Base-by-base conservation (phyloP, 2,329 filamentous ascomycete genomes). In the Botrytis aclada region DNA sequence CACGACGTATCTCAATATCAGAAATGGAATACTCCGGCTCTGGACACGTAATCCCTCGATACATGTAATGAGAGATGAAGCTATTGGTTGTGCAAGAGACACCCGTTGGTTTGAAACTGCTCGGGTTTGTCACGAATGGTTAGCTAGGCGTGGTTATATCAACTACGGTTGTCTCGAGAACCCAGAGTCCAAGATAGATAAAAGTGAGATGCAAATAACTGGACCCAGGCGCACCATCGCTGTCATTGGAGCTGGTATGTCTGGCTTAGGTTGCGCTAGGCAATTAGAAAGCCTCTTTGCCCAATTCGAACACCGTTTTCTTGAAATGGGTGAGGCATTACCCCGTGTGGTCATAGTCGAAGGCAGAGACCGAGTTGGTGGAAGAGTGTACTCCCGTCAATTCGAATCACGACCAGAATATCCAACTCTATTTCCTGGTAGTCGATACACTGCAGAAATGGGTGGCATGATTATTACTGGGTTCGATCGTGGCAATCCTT, bases 401-500 rank as follows among this genome's bases (percentile, higher is more conserved):
- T 87, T 91, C 75, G 84, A 78, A 91, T 74, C 84, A 84, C 85
- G 86, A 89, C 84, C 84, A 92, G 84, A 81, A 88, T 81, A 82
- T 85, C 80, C 83, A 85, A 80, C 78, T 85, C 82, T 81, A 16
- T 74, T 88, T 86, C 81, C 88, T 83, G 86, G 85, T 14, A 87
- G 86, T 74, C 85, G 89, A 69, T 92, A 92, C 79, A 98, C 95
- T 32, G 96, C 94, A 45, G 96, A 99, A 81, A 97, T 98, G 90
- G 96, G 96, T 41, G 96, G 95, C 72, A 97, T 99, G 86, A 98
- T 99, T 74, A 94, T 99, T 74, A 98, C 97, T 47, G 96, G 96
- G 0, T 99, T 98, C 81, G 94, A 98, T 77, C 89, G 93, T 76
- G 97, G 97, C 29, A 99, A 99, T 78, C 96, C 96, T 8, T 84